Evolutionary conservation across 208 protist genomes (phyloP).

Genomic region (Leishmania aethiopica): DNA sequence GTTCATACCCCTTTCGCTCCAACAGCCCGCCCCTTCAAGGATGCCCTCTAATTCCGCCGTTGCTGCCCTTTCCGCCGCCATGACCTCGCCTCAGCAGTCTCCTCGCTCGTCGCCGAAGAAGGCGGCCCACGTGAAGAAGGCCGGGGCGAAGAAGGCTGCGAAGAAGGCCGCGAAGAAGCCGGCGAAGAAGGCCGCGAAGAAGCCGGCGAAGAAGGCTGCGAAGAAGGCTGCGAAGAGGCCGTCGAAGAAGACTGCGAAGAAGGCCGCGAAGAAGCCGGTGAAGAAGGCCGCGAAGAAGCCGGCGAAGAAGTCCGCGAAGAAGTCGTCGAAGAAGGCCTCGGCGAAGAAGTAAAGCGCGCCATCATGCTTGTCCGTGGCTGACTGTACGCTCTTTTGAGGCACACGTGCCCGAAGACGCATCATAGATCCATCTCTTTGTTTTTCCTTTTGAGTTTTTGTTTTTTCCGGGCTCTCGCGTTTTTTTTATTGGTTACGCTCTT

Average conservation of each 20-base stretch:
- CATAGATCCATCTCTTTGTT: conserved; percentile 26
- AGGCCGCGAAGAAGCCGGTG: conserved; percentile 28
- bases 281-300: conserved; percentile 6
- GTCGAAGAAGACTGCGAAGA: conserved; percentile 25
- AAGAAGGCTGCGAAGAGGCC: conserved; percentile 17
- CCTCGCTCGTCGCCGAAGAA: conserved; percentile 32
- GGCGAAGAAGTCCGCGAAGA: conserved; percentile 20
- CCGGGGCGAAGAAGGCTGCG: neutral
- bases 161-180: conserved; percentile 28
- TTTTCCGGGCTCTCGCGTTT: conserved; percentile 3
- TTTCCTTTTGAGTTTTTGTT: neutral
- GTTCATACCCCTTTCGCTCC: neutral
- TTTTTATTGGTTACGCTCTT: neutral
- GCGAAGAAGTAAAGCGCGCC: conserved; percentile 19
- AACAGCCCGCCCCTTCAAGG: conserved; percentile 9
- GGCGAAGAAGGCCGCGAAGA: conserved; percentile 24
- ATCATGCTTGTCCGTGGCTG: conserved; percentile 1
- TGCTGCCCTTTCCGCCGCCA: conserved; percentile 9
- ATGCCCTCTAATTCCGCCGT: neutral
- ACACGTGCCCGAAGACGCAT: neutral
- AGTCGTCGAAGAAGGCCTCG: conserved; percentile 33
- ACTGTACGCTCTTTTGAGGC: conserved; percentile 10
- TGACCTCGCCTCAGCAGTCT: conserved; percentile 23
- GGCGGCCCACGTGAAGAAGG: neutral
- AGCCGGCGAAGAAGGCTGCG: conserved; percentile 22